Base-by-base conservation (phyloP, 345 rosid species). In the Acer saccharum region DNA sequence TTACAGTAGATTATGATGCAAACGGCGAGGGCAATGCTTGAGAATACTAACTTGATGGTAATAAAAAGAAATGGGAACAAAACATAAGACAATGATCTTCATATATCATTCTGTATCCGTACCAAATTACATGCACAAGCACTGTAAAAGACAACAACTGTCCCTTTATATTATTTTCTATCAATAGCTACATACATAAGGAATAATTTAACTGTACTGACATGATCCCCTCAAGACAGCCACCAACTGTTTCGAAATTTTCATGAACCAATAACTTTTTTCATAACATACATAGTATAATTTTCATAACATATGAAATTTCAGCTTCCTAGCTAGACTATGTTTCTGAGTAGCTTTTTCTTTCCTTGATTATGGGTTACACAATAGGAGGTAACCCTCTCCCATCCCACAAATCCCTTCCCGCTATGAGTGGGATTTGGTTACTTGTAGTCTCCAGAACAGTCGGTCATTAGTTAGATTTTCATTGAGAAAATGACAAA, bases 21-120 rank as follows among this genome's bases (percentile, higher is more conserved):
- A 78, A 61, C 44, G 77, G 12, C 10, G 68, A 74, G 7, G 1
- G 52, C 21, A 44, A 50, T 41, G 71, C 25, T 67, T 66, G 58
- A 72, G 14, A 76, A 21, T 21, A 46, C 57, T 65, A 14, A 50
- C 54, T 75, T 23, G 18, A 10, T 8, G 9, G 14, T 17, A 18
- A 55, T 35, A 60, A 9, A 1, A 29, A 5, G 1, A 10, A 27
- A 27, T 0, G 35, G 0, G 11, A 29, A 17, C 18, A 55, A 2
- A 35, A 35, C 65, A 25, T 57, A 71, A 71, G 17, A 55, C 7
- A 7, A 21, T 35, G 65, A 58, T 16, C 32, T 20, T 35, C 50
- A 32, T 39, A 4, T 20, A 32, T 41, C 55, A 60, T 73, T 65
- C 39, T 39, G 2, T n/a, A n/a, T n/a, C n/a, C n/a, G 6, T 35